Evolutionary conservation across 208 protist species (phyloP), one percentile per base, ranked within the genome.

Genomic region (Trypanosomatidae sp.): DNA sequence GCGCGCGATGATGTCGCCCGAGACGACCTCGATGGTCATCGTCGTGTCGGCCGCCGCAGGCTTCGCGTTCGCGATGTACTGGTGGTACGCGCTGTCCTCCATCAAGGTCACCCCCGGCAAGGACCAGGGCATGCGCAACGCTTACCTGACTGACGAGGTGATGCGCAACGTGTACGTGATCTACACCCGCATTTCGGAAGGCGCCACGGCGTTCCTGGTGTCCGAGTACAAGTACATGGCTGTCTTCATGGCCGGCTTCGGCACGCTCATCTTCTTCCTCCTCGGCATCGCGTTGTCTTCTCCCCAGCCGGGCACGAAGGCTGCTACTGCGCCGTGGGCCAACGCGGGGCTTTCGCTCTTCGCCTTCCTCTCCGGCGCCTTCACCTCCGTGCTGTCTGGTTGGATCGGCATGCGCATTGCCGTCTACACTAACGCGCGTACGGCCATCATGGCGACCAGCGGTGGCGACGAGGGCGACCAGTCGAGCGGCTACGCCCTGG

Each of bases 321-420:
- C n/a, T n/a, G n/a, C n/a, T n/a, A n/a, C n/a, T n/a, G n/a, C 73
- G 15, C 85, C 86, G 66, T 94, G 89, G 89, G 59, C 68, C 19
- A 95, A 86, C 70, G 91, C 91, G 15, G 68, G 68, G 6, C 78
- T 95, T 28, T 91, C 84, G 5, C 67, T 91, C 46, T 80, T 95
- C 43, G 76, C 90, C 17, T 96, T 97, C 55, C 7, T 97, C 41
- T 15, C 72, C 19, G 93, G 93, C 49, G 88, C 89, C 12, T 9
- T 94, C 56, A 95, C 92, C 7, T 95, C 90, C 17, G 84, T 93
- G n/a, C 67, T 71, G n/a, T 79, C 91, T 17, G 93, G 93, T 28
- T 94, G 86, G 85, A 91, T 97, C 73, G 91, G 93, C 49, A 97
- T 97, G 93, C 87, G 88, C 72, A 96, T 97, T 69, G 89, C 90